Evolutionary conservation across 768 basidiomycete species (phyloP), one percentile per base, ranked within the genome.

Genomic region (Chlorophyllum brunneum): DNA sequence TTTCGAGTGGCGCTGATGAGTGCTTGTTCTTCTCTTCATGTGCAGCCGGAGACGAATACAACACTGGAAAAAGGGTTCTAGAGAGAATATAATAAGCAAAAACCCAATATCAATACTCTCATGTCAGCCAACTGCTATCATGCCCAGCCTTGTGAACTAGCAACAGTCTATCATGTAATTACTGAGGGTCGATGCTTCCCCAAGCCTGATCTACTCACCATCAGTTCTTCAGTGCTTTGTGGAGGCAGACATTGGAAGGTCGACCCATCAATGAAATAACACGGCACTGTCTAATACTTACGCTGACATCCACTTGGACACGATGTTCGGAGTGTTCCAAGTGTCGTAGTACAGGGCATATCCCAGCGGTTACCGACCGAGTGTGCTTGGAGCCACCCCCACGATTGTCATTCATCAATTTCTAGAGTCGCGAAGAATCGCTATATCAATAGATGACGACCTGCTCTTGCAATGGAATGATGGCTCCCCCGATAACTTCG

Each of bases 401-500:
- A 11, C 24, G 10, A 27, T n/a, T 43, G 42, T 27, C 42, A 43
- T n/a, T n/a, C n/a, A n/a, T n/a, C n/a, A n/a, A n/a, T n/a, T n/a
- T n/a, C n/a, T n/a, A n/a, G n/a, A n/a, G n/a, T n/a, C n/a, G n/a
- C n/a, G n/a, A n/a, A n/a, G n/a, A n/a, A n/a, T n/a, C n/a, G n/a
- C n/a, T n/a, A n/a, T n/a, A n/a, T n/a, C n/a, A 5, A 37, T 37
- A 15, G 31, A 33, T 37, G 36, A 37, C n/a, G 45, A 20, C 18
- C 13, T 33, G 16, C n/a, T 45, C 29, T 15, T 48, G 47, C 7
- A 48, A 29, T 48, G 24, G 47, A 37, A 27, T 47, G 47, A 48
- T 48, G 37, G 36, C n/a, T 38, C 24, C 47, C 47, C 37, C 36
- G 47, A 38, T 38, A 48, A 26, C 47, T 29, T 48, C 47, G 36